Evolutionary conservation across 225 moss, liverwort and hornwort genomes (phyloP).

Genomic region (Ulota crispa): DNA sequence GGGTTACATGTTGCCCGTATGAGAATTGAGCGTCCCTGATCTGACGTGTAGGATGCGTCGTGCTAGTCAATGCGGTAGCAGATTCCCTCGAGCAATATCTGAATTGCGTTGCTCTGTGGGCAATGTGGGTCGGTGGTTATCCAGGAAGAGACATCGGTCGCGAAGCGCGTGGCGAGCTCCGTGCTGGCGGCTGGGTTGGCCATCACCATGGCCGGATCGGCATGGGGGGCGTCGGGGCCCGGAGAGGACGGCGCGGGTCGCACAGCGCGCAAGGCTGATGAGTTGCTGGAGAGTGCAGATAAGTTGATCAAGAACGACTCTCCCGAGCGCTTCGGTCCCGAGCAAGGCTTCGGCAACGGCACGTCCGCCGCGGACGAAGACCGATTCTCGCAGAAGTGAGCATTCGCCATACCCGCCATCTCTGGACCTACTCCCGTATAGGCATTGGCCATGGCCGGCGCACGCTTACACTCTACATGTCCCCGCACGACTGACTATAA

Average conservation of each 20-base stretch:
- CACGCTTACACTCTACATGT: neutral
- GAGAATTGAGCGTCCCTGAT: too few species aligned
- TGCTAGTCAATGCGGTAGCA: too few species aligned
- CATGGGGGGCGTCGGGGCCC: constrained; percentile 40
- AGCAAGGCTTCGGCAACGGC: constrained; percentile 35
- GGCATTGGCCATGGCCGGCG: neutral
- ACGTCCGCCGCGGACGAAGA: neutral
- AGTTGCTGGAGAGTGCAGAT: constrained; percentile 46
- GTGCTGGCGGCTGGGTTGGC: constrained; percentile 50
- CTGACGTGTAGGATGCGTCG: too few species aligned
- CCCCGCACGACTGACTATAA: neutral
- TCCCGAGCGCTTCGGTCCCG: constrained; percentile 46
- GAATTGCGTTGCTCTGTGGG: neutral
- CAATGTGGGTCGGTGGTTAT: neutral
- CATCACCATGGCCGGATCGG: constrained; percentile 44
- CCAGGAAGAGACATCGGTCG: constrained; percentile 26
- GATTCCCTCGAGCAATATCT: neutral
- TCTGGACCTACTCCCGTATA: too few species aligned
- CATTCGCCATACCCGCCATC: neutral
- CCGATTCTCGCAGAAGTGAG: constrained; percentile 55
- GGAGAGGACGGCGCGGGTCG: constrained; percentile 43
- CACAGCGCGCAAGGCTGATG: constrained; percentile 48
- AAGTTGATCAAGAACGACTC: constrained; percentile 51
- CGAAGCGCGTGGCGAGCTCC: constrained; percentile 29
- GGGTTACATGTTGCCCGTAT: too few species aligned